A percentile compares a stretch with the other conserved stretches of the same genome.
These are phyloP conservation scores for Lippia alba DNA, from an alignment of 305 asterid genomes.

Conservation along the genomic window DNA sequence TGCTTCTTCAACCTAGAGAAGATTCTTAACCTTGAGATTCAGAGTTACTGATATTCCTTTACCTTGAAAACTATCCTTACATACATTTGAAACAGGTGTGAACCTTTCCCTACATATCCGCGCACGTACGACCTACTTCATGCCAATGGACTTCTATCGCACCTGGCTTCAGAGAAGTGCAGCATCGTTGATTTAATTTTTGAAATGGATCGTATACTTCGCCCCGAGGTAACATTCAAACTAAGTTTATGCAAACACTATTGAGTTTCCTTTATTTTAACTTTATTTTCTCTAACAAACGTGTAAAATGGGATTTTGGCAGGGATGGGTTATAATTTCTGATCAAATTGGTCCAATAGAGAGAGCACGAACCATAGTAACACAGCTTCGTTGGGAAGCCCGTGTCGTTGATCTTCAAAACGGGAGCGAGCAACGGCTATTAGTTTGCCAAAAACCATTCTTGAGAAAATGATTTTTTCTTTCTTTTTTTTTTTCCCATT, in stretches of 20 bases:
- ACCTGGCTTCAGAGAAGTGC: conserved; percentile 48
- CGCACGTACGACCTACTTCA: conserved; percentile 2
- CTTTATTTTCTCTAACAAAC: background rate
- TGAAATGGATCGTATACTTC: conserved; percentile 30
- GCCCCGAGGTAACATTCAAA: conserved; percentile 55
- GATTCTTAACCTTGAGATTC: background rate
- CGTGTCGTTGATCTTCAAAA: background rate
- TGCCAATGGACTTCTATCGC: conserved; percentile 49
- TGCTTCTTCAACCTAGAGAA: no score
- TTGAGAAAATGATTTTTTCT: background rate
- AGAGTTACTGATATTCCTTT: background rate
- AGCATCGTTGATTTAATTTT: conserved; percentile 46
- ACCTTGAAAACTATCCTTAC: background rate
- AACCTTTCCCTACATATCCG: conserved; percentile 6
- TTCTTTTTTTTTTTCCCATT: background rate
- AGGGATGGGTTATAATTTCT: conserved; percentile 9
- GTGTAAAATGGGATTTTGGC: background rate
- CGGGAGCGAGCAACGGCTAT: conserved; percentile 26
- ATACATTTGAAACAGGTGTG: background rate
- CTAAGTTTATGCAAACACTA: background rate
- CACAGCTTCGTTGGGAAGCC: conserved; percentile 7
- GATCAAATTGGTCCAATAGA: conserved; percentile 1
- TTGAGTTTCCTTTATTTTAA: background rate
- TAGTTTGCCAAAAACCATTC: conserved; percentile 65
- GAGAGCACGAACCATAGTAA: background rate